These are phyloP conservation scores for Paraphaeosphaeria minitans DNA, from an alignment of 2,329 filamentous ascomycete genomes.

Conservation along the genomic window DNA sequence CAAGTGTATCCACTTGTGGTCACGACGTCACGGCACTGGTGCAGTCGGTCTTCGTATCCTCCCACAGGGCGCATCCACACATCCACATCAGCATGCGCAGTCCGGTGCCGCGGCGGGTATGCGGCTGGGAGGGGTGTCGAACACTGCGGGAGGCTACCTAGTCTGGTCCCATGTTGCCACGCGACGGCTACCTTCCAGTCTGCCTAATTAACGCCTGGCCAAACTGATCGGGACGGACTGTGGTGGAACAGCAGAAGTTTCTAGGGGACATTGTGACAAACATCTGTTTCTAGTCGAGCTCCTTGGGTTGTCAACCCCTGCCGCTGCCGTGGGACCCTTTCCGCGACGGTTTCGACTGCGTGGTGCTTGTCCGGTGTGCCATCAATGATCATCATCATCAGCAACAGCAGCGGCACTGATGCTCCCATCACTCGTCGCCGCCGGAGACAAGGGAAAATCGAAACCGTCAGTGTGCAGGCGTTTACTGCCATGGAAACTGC, in stretches of 20 bases:
- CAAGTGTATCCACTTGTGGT: too few species aligned
- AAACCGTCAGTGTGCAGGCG: too few species aligned
- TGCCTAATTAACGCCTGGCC: neutral
- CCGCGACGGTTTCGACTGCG: neutral
- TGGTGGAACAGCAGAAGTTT: constrained; percentile 7
- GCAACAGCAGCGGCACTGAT: too few species aligned
- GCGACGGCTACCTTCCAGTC: neutral
- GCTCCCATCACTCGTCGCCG: neutral
- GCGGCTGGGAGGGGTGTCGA: neutral
- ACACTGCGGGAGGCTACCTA: constrained; percentile 4
- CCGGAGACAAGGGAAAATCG: neutral
- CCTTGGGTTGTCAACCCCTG: neutral
- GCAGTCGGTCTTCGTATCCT: neutral
- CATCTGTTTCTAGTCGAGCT: neutral
- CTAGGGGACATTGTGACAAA: neutral
- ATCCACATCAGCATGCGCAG: neutral
- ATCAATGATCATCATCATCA: too few species aligned
- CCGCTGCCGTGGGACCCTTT: neutral
- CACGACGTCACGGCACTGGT: neutral
- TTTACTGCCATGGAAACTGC: too few species aligned
- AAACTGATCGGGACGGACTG: neutral
- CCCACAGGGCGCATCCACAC: neutral
- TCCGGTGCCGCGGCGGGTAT: neutral
- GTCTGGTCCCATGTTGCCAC: constrained; percentile 6
- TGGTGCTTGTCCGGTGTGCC: neutral